Conservation (phyloP, 2,329 filamentous ascomycete genomes). For the Calonectria multiphialidica region DNA sequence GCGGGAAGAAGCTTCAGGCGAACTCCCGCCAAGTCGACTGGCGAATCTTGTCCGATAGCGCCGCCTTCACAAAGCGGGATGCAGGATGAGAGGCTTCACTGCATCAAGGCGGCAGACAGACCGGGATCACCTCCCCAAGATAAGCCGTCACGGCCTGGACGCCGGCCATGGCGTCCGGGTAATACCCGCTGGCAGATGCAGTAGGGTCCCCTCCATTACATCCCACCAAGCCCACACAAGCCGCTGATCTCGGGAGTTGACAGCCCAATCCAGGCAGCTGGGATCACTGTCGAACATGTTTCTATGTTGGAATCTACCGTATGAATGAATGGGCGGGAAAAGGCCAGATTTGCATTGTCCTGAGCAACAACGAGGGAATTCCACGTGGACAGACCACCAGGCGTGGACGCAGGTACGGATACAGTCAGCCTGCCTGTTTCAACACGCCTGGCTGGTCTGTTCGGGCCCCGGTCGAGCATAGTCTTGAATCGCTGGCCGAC, state of each 20-base stretch:
- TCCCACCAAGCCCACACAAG: slow-evolving; percentile 34
- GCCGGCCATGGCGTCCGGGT: slow-evolving; percentile 27
- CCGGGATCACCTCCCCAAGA: slow-evolving; percentile 6
- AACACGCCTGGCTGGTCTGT: background rate
- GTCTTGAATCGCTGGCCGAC: slow-evolving; percentile 1
- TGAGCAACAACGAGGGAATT: slow-evolving; percentile 30
- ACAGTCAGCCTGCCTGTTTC: slow-evolving; percentile 20
- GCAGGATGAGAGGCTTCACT: background rate
- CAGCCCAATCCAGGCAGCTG: slow-evolving; percentile 33
- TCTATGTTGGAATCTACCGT: background rate
- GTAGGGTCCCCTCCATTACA: slow-evolving; percentile 36
- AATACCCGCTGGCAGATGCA: slow-evolving; percentile 28
- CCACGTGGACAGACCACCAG: slow-evolving; percentile 37
- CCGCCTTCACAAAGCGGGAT: background rate
- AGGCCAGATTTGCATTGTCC: slow-evolving; percentile 1
- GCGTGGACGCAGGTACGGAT: slow-evolving; percentile 41
- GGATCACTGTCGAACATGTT: slow-evolving; percentile 22
- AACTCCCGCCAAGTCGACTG: background rate
- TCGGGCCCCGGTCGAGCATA: background rate
- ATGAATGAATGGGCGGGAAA: background rate
- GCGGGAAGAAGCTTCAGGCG: background rate
- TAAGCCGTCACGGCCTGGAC: slow-evolving; percentile 29
- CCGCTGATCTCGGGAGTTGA: slow-evolving; percentile 40
- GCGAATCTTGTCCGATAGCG: background rate
- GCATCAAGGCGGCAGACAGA: background rate